phyloP scores from a whole-genome alignment of 306 rosid species.

The Glycyrrhiza uralensis region DNA sequence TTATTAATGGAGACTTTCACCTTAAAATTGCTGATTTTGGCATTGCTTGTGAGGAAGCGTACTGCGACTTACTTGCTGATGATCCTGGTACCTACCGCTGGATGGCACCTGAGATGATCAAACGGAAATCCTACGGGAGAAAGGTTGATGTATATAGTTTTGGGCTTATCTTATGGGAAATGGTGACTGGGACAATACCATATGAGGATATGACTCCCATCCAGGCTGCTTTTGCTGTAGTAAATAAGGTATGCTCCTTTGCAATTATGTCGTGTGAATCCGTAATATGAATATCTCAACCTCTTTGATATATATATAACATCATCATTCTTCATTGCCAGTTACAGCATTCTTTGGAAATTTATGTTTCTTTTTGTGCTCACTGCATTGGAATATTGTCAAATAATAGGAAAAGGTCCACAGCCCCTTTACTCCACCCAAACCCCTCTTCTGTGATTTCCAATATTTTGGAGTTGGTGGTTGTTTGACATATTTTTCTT shows the following conservation, averaged over 20 bases:
- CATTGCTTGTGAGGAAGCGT: conserved; percentile 82
- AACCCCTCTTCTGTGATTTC: neutral
- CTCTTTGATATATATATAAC: neutral
- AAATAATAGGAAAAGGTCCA: neutral
- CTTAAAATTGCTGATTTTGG: conserved; percentile 96
- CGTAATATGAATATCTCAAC: neutral
- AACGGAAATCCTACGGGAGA: conserved; percentile 70
- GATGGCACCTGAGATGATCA: conserved; percentile 99
- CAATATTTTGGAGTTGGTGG: neutral
- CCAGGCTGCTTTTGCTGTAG: conserved; percentile 97
- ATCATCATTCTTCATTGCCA: neutral
- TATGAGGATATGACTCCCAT: conserved; percentile 93
- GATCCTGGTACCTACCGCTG: conserved; percentile 97
- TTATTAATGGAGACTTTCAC: conserved; percentile 58
- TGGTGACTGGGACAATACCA: conserved; percentile 79
- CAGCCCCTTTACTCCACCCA: neutral
- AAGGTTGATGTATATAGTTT: conserved; percentile 94
- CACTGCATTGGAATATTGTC: neutral
- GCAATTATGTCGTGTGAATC: neutral
- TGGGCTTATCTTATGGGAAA: conserved; percentile 91
- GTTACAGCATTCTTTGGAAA: neutral
- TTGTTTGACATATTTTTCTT: neutral
- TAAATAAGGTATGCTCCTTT: conserved; percentile 65
- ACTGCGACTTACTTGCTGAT: conserved; percentile 71
- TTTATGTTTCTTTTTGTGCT: neutral